These are phyloP conservation scores for Bombardia bombarda DNA, from an alignment of 495 filamentous ascomycete species.

Conservation along the genomic window DNA sequence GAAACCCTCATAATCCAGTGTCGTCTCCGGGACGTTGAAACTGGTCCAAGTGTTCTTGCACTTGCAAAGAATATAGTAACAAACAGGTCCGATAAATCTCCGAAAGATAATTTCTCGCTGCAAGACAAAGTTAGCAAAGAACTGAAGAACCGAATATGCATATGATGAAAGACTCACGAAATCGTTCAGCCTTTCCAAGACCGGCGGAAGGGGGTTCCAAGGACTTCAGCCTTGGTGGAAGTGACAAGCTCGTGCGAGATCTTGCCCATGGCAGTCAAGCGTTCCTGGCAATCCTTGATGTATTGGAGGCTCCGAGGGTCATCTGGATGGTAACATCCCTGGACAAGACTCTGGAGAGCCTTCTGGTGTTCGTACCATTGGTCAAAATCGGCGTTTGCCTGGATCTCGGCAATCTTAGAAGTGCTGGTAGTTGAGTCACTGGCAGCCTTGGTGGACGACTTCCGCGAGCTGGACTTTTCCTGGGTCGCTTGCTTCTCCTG, in stretches of 20 bases:
- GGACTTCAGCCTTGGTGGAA: constrained; percentile 15
- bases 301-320: constrained; percentile 34
- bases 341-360: constrained; percentile 34
- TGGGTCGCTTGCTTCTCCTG: constrained; percentile 25
- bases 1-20: not conserved
- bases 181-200: constrained; percentile 20
- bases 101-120: no score
- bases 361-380: constrained; percentile 42
- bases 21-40: not conserved
- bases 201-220: constrained; percentile 15
- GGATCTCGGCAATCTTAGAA: constrained; percentile 20
- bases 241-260: constrained; percentile 19
- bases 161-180: constrained; percentile 1
- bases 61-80: not conserved
- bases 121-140: not conserved
- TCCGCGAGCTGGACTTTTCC: constrained; percentile 33
- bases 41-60: not conserved
- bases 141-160: not conserved
- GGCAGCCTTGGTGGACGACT: constrained; percentile 27
- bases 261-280: constrained; percentile 37
- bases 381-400: constrained; percentile 28
- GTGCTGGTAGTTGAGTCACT: constrained; percentile 17
- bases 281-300: constrained; percentile 35
- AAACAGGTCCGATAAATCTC: not conserved
- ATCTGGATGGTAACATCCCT: constrained; percentile 36